Percentiles rank a stretch among this genome's conserved stretches.
Conservation (phyloP, 73 alveolate genomes). For the Tetrahymena thermophila region DNA sequence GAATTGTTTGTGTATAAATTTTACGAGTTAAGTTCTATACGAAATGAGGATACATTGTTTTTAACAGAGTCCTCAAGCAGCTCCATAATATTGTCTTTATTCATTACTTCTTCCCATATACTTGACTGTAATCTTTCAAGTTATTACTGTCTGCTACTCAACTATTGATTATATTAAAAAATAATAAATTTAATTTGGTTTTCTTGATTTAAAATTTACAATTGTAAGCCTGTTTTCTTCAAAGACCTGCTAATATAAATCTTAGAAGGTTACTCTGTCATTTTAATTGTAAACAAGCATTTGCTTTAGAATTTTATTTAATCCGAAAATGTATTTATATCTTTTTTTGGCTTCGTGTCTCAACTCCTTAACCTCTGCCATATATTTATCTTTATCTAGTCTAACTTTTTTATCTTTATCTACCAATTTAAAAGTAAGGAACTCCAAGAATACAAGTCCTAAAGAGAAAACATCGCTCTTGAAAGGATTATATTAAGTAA, state of each 20-base stretch:
- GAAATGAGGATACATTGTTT: not conserved
- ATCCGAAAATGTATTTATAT: not conserved
- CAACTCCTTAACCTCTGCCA: not conserved
- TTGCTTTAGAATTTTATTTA: not conserved
- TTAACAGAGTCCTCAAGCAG: not conserved
- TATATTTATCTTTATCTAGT: not conserved
- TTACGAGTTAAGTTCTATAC: not conserved
- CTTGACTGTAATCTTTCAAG: not conserved
- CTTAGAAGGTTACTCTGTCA: not conserved
- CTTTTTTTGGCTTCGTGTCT: not conserved
- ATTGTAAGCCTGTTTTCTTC: not conserved
- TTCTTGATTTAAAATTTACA: not conserved
- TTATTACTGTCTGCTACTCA: not conserved
- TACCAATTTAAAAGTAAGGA: not conserved
- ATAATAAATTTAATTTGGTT: not conserved
- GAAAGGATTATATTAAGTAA: not conserved
- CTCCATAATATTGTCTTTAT: not conserved
- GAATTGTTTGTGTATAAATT: not conserved
- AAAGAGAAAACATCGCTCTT: not conserved
- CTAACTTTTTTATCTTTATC: not conserved
- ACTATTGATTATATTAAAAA: not conserved
- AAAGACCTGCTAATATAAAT: not conserved
- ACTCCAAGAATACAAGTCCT: not conserved
- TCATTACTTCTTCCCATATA: not conserved
- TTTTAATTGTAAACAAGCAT: not conserved